Percentiles rank a stretch among this genome's conserved stretches.
phyloP scores from a whole-genome alignment of 495 filamentous ascomycete genomes.

The Podospora didyma region DNA sequence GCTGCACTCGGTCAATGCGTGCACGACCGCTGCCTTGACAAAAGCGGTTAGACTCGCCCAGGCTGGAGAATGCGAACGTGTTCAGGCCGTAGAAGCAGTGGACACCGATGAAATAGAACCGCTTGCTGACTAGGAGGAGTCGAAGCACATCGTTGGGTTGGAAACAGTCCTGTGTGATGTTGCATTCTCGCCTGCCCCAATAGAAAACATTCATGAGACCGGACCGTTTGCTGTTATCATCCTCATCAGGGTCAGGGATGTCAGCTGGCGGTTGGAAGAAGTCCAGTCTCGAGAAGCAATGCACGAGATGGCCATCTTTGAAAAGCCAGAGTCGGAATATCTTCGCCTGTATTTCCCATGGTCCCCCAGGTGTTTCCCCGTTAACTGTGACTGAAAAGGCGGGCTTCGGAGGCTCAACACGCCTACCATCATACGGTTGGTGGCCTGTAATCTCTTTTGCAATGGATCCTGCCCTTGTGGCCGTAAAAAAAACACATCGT shows the following conservation, averaged over 20 bases:
- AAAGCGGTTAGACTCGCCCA: conserved; percentile 40
- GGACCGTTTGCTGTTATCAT: conserved; percentile 7
- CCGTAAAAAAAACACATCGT: background rate
- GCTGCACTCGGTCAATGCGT: conserved; percentile 30
- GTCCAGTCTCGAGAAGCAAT: conserved; percentile 40
- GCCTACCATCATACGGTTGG: too few relatives aligned
- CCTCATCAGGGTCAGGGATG: conserved; percentile 15
- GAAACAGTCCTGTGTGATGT: conserved; percentile 16
- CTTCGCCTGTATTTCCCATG: conserved; percentile 18
- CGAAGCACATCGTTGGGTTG: conserved; percentile 23
- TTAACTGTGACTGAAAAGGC: too few relatives aligned
- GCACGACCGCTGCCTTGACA: conserved; percentile 27
- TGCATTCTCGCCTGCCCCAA: conserved; percentile 22
- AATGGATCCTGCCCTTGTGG: too few relatives aligned
- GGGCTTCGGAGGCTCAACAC: too few relatives aligned
- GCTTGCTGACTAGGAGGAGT: conserved; percentile 26
- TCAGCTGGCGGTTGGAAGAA: conserved; percentile 12
- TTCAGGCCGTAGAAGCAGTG: conserved; percentile 42
- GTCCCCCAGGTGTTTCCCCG: too few relatives aligned
- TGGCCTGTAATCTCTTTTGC: background rate
- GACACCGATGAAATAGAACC: conserved; percentile 28
- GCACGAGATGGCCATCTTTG: conserved; percentile 24
- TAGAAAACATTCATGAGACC: conserved; percentile 30
- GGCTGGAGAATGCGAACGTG: conserved; percentile 41
- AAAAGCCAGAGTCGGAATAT: conserved; percentile 29